phyloP scores from a whole-genome alignment of 2,329 filamentous ascomycete species.

The Hysterium pulicare region DNA sequence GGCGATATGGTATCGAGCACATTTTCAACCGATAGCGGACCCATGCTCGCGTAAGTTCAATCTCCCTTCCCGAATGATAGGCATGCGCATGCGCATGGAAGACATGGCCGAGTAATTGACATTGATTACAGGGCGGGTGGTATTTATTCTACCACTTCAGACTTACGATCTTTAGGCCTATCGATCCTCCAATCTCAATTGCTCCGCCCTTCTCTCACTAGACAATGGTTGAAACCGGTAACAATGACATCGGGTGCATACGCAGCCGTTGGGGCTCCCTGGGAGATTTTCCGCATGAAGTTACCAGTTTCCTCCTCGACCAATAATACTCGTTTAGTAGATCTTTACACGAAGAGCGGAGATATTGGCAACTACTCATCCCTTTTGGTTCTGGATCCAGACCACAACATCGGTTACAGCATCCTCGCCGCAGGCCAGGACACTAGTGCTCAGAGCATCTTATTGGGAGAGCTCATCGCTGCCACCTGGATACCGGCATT shows the following conservation, averaged over 20 bases:
- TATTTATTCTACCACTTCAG: conserved; percentile 9
- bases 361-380: conserved; percentile 7
- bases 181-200: conserved; percentile 13
- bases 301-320: conserved; percentile 6
- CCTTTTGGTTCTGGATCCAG: conserved; percentile 4
- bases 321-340: conserved; percentile 9
- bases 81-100: no score
- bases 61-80: background rate
- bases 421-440: conserved; percentile 1
- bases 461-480: background rate
- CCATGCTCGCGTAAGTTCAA: background rate
- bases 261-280: conserved; percentile 12
- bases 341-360: conserved; percentile 25
- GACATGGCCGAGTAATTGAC: background rate
- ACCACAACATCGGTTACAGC: conserved; percentile 7
- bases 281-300: conserved; percentile 12
- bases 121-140: conserved; percentile 11
- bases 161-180: conserved; percentile 10
- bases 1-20: conserved; percentile 19
- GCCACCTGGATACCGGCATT: conserved; percentile 1
- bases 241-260: conserved; percentile 7
- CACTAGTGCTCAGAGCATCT: background rate
- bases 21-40: background rate
- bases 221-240: conserved; percentile 14
- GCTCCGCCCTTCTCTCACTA: conserved; percentile 6